These are phyloP conservation scores for Mycena haematopus DNA, from an alignment of 768 basidiomycete species.

Conservation along the genomic window DNA sequence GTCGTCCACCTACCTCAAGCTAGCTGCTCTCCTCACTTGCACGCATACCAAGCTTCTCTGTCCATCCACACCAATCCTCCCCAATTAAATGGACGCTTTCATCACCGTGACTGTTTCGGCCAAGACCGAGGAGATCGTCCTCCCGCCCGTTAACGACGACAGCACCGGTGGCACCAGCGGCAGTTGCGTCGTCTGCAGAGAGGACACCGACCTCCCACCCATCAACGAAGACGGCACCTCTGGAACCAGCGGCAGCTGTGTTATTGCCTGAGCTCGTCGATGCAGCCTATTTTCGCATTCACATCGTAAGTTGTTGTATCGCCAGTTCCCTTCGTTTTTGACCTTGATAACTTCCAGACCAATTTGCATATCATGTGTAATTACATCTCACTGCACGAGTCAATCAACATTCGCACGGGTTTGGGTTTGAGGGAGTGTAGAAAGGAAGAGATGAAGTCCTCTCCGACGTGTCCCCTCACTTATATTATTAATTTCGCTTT, in stretches of 20 bases:
- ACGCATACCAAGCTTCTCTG: conserved; percentile 5
- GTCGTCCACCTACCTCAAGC: not conserved
- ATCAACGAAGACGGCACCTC: conserved; percentile 21
- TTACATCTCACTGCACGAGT: not conserved
- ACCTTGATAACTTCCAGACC: not conserved
- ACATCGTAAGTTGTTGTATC: not conserved
- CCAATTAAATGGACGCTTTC: conserved; percentile 24
- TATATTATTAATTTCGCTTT: conserved; percentile 17
- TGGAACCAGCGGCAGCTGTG: conserved; percentile 21
- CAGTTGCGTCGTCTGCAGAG: conserved; percentile 26
- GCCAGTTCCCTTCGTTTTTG: not conserved
- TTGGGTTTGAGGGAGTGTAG: not conserved
- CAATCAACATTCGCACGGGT: conserved; percentile 1
- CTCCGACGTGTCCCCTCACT: not conserved
- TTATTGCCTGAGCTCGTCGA: conserved; percentile 12
- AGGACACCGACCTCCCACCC: conserved; percentile 18
- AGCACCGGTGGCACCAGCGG: conserved; percentile 20
- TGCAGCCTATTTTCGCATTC: not conserved
- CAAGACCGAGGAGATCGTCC: conserved; percentile 24
- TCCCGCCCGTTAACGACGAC: conserved; percentile 28
- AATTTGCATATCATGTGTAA: conserved; percentile 6
- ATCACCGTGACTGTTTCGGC: conserved; percentile 18
- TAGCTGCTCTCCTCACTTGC: not conserved
- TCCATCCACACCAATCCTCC: conserved; percentile 1
- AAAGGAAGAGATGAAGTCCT: conserved; percentile 3